Evolutionary conservation across 2,329 filamentous ascomycete genomes (phyloP), one percentile per base, ranked within the genome.

Genomic region (Xylaria sp.): DNA sequence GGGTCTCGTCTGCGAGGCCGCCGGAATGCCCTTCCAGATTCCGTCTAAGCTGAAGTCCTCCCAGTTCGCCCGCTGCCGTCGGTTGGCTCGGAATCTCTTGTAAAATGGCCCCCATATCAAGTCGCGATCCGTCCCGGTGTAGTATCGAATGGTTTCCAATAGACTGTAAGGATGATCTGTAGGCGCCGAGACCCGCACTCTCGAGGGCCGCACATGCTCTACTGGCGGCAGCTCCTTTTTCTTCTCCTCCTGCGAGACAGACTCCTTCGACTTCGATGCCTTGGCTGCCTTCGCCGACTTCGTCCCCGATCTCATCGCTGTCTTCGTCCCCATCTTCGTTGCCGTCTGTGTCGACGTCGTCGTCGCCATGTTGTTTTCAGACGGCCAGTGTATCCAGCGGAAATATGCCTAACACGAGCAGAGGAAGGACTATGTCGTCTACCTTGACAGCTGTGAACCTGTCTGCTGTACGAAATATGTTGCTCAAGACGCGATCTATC

Each of bases 71-170:
- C 30, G 59, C 30, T 54, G 50, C 9, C 34, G 46, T n/a, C 55
- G 57, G 11, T 30, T 49, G 35, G 52, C 52, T 30, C 63, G 59
- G 55, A 61, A 55, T 30, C 59, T 48, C n/a, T 56, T 39, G 48
- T 61, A 65, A 48, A 58, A 65, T 3, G 63, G 63, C 7, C 63
- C 63, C 63, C 63, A 65, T 58, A 65, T 59, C 55, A 65, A 48
- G 10, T 65, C 59, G 7, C 8, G 34, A 9, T 65, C 61, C 13
- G 10, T 39, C 18, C 61, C 63, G 37, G 50, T 49, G 34, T 48
- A 47, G 16, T 58, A 55, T 30, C 18, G 42, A 11, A 61, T 2
- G 1, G 16, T 4, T 4, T 63, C 61, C 8, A 54, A 1, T 2
- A 65, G 1, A 1, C 42, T 52, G 48, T 53, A 61, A 6, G 54